phyloP scores from a whole-genome alignment of 345 rosid genomes.

The Rhodomyrtus tomentosa region DNA sequence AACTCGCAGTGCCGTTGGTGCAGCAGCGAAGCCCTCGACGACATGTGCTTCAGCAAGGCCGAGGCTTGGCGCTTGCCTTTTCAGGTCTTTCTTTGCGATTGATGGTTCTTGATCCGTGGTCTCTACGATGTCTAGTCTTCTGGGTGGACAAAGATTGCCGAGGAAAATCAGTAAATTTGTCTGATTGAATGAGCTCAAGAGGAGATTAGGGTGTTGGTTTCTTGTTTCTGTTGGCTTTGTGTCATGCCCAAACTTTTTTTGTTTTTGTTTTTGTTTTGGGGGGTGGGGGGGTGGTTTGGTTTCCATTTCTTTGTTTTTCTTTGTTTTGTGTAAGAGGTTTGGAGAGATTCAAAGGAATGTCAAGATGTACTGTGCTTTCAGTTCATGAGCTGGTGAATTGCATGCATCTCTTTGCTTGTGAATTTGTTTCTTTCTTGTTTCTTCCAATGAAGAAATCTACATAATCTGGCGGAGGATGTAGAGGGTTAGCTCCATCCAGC shows the following conservation, averaged over 20 bases:
- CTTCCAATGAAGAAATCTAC: not conserved
- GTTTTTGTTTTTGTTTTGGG: too few relatives aligned
- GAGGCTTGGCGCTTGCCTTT: constrained; percentile 68
- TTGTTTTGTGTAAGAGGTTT: not conserved
- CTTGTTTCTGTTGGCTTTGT: not conserved
- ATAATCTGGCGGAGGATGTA: not conserved
- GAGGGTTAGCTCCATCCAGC: not conserved
- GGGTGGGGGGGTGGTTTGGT: too few relatives aligned
- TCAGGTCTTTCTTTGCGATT: constrained; percentile 60
- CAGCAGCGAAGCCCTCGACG: constrained; percentile 64
- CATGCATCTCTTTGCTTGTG: not conserved
- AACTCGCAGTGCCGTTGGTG: constrained; percentile 69
- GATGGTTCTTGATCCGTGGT: not conserved
- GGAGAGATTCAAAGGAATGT: not conserved
- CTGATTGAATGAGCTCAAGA: not conserved
- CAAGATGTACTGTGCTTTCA: not conserved
- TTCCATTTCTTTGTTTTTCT: not conserved
- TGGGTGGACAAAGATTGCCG: not conserved
- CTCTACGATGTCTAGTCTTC: not conserved
- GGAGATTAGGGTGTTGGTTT: not conserved
- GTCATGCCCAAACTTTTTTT: not conserved
- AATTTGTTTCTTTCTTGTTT: not conserved
- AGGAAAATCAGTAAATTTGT: not conserved
- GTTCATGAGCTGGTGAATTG: not conserved
- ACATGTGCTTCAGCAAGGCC: constrained; percentile 50